A percentile compares a stretch with the other conserved stretches of the same genome.
Conservation (phyloP, 306 rosid genomes). For the Pyrus betulifolia region DNA sequence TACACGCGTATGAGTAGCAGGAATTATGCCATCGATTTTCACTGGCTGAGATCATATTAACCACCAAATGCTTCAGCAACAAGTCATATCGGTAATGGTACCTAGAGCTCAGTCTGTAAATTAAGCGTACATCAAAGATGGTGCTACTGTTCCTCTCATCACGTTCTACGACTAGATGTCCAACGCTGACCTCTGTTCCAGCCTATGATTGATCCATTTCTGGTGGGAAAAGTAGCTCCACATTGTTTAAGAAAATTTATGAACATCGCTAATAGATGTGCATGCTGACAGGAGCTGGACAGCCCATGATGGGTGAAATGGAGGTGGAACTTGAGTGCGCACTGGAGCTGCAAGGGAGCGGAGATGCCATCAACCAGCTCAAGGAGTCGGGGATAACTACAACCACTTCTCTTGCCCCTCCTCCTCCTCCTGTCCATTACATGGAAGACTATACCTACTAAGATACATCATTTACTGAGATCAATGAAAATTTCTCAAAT, state of each 20-base stretch:
- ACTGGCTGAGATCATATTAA: neutral
- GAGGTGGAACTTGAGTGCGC: no score
- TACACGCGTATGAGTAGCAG: neutral
- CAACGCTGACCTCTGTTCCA: neutral
- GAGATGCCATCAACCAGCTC: no score
- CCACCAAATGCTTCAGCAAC: neutral
- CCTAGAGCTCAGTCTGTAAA: neutral
- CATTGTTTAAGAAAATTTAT: no score
- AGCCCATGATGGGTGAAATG: no score
- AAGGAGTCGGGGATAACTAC: no score
- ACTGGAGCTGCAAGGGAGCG: no score
- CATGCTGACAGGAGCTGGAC: no score
- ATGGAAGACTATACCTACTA: no score
- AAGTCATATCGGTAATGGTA: neutral
- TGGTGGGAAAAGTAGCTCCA: no score
- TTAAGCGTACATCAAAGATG: neutral
- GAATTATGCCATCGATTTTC: neutral
- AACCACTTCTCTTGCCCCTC: neutral
- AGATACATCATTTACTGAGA: no score
- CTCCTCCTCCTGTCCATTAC: no score
- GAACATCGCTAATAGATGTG: no score
- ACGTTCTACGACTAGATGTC: constrained; percentile 5
- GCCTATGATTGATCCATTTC: neutral
- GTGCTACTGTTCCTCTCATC: neutral
- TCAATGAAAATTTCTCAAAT: neutral